Percentiles rank a stretch among this genome's conserved stretches.
Conservation (phyloP, 2,329 filamentous ascomycete species). For the Fusarium compactum region DNA sequence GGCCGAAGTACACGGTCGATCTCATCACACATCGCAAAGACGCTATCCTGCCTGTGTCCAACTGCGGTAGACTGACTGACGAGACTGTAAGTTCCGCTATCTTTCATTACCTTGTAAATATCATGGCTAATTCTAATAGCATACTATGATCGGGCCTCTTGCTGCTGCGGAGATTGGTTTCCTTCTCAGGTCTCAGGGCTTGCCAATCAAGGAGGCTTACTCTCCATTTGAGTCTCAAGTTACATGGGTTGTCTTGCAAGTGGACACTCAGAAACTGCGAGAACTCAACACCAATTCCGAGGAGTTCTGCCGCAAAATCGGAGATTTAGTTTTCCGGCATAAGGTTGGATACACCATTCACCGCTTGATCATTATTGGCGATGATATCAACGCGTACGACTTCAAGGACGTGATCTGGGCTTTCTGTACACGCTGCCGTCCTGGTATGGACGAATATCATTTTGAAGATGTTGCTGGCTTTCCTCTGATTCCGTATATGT, state of each 20-base stretch:
- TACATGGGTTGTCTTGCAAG: slow-evolving; percentile 64
- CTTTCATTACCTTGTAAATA: accelerated
- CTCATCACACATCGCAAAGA: slow-evolving; percentile 31
- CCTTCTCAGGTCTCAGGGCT: slow-evolving; percentile 36
- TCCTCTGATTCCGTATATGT: slow-evolving; percentile 61
- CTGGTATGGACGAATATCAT: slow-evolving; percentile 56
- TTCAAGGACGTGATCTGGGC: slow-evolving; percentile 63
- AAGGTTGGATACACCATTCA: slow-evolving; percentile 58
- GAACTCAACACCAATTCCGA: slow-evolving; percentile 42
- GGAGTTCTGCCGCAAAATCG: slow-evolving; percentile 26
- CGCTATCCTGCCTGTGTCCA: slow-evolving; percentile 30
- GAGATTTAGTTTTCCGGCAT: slow-evolving; percentile 12
- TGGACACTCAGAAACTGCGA: slow-evolving; percentile 68
- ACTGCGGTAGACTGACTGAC: slow-evolving; percentile 19
- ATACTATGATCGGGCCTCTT: slow-evolving; percentile 40
- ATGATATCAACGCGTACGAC: slow-evolving; percentile 62
- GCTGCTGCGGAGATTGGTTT: slow-evolving; percentile 8
- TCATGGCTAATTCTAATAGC: slow-evolving; percentile 1
- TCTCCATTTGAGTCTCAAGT: slow-evolving; percentile 61
- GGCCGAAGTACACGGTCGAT: slow-evolving; percentile 25
- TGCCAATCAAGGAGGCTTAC: slow-evolving; percentile 59
- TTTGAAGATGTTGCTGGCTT: slow-evolving; percentile 59
- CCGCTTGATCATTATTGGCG: slow-evolving; percentile 59
- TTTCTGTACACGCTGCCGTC: slow-evolving; percentile 61
- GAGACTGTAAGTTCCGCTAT: slow-evolving; percentile 3